Evolutionary conservation across 192 early-diverging fungal species (phyloP), one percentile per base, ranked within the genome.

Genomic region (Coemansia pectinata): DNA sequence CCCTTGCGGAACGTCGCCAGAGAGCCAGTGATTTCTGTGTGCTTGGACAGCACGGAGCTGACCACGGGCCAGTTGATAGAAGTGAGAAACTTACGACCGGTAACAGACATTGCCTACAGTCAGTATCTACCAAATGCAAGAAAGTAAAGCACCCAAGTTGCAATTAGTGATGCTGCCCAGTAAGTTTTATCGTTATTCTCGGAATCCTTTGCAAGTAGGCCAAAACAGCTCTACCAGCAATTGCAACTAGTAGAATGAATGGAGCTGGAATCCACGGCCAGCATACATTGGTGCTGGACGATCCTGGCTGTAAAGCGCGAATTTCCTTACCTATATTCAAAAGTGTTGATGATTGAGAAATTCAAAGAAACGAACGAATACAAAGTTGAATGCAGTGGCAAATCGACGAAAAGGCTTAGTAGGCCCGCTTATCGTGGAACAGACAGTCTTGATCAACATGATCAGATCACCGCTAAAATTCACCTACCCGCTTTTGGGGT

Each of bases 1-100:
- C 95, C 91, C 76, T 96, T 92, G 73, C 96, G 95, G 93, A 99
- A 99, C 17, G 92, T 89, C 69, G 82, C 83, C 58, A 99, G 77
- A 31, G 93, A 85, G 60, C 88, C 90, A 65, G 92, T 89, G 44
- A 96, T 98, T 77, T 99, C 97, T 60, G 92, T 90, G 77, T 91
- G 90, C 78, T 92, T 86, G 5, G 86, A 82, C 36, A 96, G 85
- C 71, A 91, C 92, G 21, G 89, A 88, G 74, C 87, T 87, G 74
- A 99, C 78, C 72, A 91, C 91, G 66, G 91, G 78, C 93, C 93
- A 99, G 89, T 98, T 94, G 74, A 99, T 88, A 64, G 88, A 88
- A 55, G 79, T 81, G 65, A 90, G 88, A 70, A 91, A 89, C 65
- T 87, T 85, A 67, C 85, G 79, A 50, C 86, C 78, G 64, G 86